Evolutionary conservation across 2,329 filamentous ascomycete genomes (phyloP), one percentile per base, ranked within the genome.

Genomic region (Trichophyton rubrum): DNA sequence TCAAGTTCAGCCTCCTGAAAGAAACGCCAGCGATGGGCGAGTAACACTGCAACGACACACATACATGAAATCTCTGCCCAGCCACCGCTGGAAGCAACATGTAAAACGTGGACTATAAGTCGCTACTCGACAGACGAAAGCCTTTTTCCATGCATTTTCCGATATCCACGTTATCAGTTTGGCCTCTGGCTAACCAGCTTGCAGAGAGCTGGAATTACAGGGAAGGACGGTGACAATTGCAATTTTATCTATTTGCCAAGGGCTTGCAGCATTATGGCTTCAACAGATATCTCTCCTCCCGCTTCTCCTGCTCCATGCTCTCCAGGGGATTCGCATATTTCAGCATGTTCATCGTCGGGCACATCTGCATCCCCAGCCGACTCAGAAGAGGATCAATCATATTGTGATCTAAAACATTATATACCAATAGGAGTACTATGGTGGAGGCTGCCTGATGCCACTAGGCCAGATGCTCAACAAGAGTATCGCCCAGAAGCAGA

Each of bases 361-460:
- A 59, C 24, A 55, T 41, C 55, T 30, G 47, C 58, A 13, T 40
- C 35, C 13, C 61, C n/a, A 4, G 13, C 24, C 6, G 40, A 59
- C 33, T n/a, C 60, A 7, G 62, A 65, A 27, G 64, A 60, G 11
- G 57, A 61, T 8, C 33, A 35, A 11, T 51, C 61, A 6, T 40
- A 65, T 13, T 62, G 63, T 45, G 64, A 67, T 15, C 17, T 65
- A 20, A 57, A 61, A 5, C 58, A 64, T 9, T 73, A 69, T 51
- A 67, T 74, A 24, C 66, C 70, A 11, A 68, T 72, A n/a, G 72
- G 72, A 4, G 63, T 70, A 22, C 58, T 74, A 49, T 72, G 65
- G 24, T 67, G 67, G 3, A 58, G 57, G 2, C 8, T 11, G 8
- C 27, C 40, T 5, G 9, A 13, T 43, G 20, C 15, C n/a, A 49